Conservation (phyloP, 371 early-diverging fungal genomes). For the Fennellomyces sp. region DNA sequence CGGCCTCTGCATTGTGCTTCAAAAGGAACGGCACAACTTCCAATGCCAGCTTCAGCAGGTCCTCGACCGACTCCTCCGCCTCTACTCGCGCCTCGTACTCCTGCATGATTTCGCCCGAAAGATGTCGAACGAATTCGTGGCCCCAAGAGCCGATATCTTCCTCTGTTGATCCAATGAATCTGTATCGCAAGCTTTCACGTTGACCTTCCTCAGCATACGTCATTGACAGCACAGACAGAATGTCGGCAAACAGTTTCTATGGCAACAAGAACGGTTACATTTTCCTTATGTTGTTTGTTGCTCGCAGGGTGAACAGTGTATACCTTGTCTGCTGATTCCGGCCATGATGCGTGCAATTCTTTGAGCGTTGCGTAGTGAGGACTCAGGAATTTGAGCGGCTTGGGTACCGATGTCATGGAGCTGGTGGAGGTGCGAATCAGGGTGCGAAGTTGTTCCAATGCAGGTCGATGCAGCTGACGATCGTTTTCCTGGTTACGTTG, state of each 20-base stretch:
- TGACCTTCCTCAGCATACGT: constrained; percentile 87
- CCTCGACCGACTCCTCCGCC: constrained; percentile 58
- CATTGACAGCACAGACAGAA: constrained; percentile 96
- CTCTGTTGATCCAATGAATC: constrained; percentile 76
- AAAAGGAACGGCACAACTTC: constrained; percentile 94
- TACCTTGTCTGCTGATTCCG: constrained; percentile 77
- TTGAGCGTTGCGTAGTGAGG: constrained; percentile 81
- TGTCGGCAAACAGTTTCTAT: constrained; percentile 86
- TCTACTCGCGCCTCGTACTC: constrained; percentile 77
- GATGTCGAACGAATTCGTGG: constrained; percentile 97
- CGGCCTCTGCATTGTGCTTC: constrained; percentile 96
- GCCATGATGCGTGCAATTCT: constrained; percentile 76
- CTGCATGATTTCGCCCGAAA: constrained; percentile 90
- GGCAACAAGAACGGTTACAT: neutral
- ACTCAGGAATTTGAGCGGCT: constrained; percentile 94
- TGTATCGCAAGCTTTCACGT: constrained; percentile 83
- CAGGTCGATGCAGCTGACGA: constrained; percentile 75
- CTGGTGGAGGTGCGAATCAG: constrained; percentile 92
- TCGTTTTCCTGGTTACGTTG: constrained; percentile 83
- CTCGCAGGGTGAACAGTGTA: neutral
- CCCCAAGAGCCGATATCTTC: constrained; percentile 95
- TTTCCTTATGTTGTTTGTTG: neutral
- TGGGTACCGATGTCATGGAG: constrained; percentile 98
- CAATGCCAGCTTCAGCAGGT: constrained; percentile 74
- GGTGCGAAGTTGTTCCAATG: constrained; percentile 87